A percentile compares a stretch with the other conserved stretches of the same genome.
Conservation (phyloP, 345 rosid species). For the Arabidopsis suecica region DNA sequence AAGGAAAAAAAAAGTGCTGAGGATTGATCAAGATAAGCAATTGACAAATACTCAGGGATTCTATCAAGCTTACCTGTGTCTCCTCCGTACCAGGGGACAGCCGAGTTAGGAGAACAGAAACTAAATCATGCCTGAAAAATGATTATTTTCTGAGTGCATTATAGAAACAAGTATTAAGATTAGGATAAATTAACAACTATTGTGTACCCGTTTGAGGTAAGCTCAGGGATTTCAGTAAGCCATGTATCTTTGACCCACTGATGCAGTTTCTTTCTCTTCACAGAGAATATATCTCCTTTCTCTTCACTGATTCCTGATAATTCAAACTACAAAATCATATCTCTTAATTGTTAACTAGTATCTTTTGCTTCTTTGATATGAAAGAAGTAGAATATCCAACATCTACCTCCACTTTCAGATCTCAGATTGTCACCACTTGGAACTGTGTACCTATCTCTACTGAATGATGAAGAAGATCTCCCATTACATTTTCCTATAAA, state of each 20-base stretch:
- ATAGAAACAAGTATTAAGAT: slow-evolving; percentile 29
- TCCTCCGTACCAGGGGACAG: slow-evolving; percentile 50
- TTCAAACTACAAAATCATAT: slow-evolving; percentile 28
- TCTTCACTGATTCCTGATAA: slow-evolving; percentile 51
- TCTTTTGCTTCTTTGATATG: slow-evolving; percentile 17
- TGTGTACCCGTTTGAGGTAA: slow-evolving; percentile 57
- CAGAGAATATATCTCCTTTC: slow-evolving; percentile 51
- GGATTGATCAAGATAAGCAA: slow-evolving; percentile 33
- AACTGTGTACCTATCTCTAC: slow-evolving; percentile 35
- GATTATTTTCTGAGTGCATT: slow-evolving; percentile 39
- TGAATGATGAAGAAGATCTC: slow-evolving; percentile 41
- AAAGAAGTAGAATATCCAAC: neutral
- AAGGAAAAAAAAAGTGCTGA: slow-evolving; percentile 29
- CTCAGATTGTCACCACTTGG: slow-evolving; percentile 31
- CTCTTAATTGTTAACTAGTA: slow-evolving; percentile 19
- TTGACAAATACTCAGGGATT: slow-evolving; percentile 4
- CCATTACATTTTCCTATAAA: slow-evolving; percentile 40
- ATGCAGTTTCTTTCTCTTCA: slow-evolving; percentile 61
- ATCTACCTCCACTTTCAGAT: slow-evolving; percentile 41
- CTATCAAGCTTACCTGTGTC: slow-evolving; percentile 55
- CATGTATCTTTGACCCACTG: slow-evolving; percentile 59
- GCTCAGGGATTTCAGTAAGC: slow-evolving; percentile 55
- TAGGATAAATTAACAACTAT: neutral
- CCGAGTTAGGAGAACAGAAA: slow-evolving; percentile 62
- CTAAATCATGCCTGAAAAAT: slow-evolving; percentile 60